phyloP scores from a whole-genome alignment of 805 yeast species.

The Komagataella pastoris region DNA sequence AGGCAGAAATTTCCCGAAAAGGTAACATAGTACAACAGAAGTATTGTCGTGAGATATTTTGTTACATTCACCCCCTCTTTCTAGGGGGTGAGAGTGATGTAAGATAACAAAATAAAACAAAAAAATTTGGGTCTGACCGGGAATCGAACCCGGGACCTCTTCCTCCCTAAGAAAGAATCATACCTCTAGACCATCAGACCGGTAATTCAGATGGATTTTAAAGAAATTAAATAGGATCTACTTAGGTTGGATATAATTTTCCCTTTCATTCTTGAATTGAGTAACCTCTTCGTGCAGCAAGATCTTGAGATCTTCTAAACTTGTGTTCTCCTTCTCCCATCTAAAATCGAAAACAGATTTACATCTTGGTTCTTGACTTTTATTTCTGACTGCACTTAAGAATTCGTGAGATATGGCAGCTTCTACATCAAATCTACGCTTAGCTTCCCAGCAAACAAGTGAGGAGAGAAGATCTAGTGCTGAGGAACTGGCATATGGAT shows the following conservation, averaged over 20 bases:
- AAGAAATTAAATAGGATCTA: not conserved
- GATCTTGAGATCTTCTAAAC: conserved; percentile 31
- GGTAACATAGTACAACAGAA: not conserved
- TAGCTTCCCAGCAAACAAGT: conserved; percentile 55
- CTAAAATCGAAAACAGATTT: conserved; percentile 44
- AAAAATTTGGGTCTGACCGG: conserved; percentile 6
- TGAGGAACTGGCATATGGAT: conserved; percentile 43
- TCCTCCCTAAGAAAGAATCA: conserved; percentile 7
- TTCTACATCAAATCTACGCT: conserved; percentile 36
- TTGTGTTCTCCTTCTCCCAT: conserved; percentile 35
- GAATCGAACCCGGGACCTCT: conserved; percentile 9
- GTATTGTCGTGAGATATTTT: not conserved
- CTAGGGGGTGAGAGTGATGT: not conserved
- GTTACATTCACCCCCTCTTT: not conserved
- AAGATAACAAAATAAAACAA: not conserved
- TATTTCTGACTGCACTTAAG: conserved; percentile 37
- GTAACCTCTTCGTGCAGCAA: conserved; percentile 40
- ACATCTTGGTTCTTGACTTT: conserved; percentile 42
- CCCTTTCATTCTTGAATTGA: conserved; percentile 25
- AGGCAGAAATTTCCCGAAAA: not conserved
- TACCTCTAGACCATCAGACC: conserved; percentile 7
- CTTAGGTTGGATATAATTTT: not conserved
- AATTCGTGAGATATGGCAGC: conserved; percentile 46
- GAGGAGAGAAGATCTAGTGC: conserved; percentile 40
- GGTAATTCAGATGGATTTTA: not conserved